Evolutionary conservation across 2,329 filamentous ascomycete species (phyloP), one percentile per base, ranked within the genome.

Genomic region (Ophiostoma quercus): DNA sequence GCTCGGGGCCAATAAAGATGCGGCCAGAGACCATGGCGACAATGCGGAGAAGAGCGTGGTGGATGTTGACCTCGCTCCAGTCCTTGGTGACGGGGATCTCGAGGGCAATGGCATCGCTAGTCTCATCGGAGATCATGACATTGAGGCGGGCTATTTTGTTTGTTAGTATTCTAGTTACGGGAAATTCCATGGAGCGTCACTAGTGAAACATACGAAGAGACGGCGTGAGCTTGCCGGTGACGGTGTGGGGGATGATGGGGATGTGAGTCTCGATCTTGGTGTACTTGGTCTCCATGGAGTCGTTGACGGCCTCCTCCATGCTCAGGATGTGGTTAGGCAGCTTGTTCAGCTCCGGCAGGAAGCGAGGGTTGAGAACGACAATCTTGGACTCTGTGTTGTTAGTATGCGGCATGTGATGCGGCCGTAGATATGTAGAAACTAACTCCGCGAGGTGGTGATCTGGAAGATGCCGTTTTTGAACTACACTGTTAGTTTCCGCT

Each of bases 1-100:
- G 77, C 68, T 83, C 81, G 19, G 0, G 80, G 5, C 83, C 83
- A 37, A 84, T 77, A 68, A 84, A 84, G 37, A 84, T 75, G 12
- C 80, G 77, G 2, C 83, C 83, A 0, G 81, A 83, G 0, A 81
- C 78, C 71, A 80, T 80, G 67, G 80, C 81, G 1, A 85, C 79
- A 54, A 84, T 79, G 22, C 80, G 80, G 2, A 83, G 76, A 5
- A 85, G 74, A 9, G 76, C 78, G 11, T 47, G 43, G 43, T 47
- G 43, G 16, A 47, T 47, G 16, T 47, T 47, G 43, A 47, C 16
- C 43, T 47, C 43, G 5, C 16, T 19, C 43, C 43, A 47, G 43
- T 47, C 43, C 43, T 47, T 47, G 16, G 43, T 47, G 16, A n/a
- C 16, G 16, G 43, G 43, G 43, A 47, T 47, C 16, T 47, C 43